phyloP scores from a whole-genome alignment of 495 filamentous ascomycete species.

The Neurospora pannonica region DNA sequence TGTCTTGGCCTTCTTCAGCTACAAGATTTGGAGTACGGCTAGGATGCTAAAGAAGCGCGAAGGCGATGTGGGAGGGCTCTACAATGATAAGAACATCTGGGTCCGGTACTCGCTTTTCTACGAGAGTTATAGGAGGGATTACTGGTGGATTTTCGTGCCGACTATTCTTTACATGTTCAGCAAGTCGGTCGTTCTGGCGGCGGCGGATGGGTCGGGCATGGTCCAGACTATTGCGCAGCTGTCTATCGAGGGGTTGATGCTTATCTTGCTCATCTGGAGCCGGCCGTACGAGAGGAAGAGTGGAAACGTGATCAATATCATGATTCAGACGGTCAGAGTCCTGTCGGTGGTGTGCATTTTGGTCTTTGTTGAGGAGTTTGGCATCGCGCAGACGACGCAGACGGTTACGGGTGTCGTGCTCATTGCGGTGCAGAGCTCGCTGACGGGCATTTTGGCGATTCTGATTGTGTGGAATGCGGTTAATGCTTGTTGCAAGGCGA shows the following conservation, averaged over 20 bases:
- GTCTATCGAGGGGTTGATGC: constrained; percentile 64
- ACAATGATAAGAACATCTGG: constrained; percentile 86
- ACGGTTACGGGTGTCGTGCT: constrained; percentile 81
- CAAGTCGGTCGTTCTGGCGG: constrained; percentile 81
- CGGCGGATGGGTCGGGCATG: constrained; percentile 77
- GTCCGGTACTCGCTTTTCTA: constrained; percentile 96
- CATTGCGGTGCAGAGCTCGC: constrained; percentile 76
- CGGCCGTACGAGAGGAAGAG: constrained; percentile 78
- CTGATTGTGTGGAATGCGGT: constrained; percentile 86
- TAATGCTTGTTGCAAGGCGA: constrained; percentile 69
- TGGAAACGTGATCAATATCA: constrained; percentile 86
- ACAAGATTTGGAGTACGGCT: constrained; percentile 72
- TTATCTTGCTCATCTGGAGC: constrained; percentile 67
- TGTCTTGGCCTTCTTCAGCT: constrained; percentile 67
- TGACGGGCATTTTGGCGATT: constrained; percentile 79
- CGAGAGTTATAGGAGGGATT: constrained; percentile 82
- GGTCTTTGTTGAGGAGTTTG: constrained; percentile 89
- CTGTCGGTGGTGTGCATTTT: constrained; percentile 83
- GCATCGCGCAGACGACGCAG: constrained; percentile 87
- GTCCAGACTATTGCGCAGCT: constrained; percentile 70
- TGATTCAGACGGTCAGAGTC: constrained; percentile 90
- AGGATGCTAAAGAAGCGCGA: constrained; percentile 61
- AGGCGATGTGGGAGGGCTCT: constrained; percentile 65
- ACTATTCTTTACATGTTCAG: constrained; percentile 87
- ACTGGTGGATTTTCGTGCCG: constrained; percentile 96